Percentiles rank a stretch among this genome's conserved stretches.
Evolutionary conservation across 2,329 filamentous ascomycete species (phyloP).

Genomic region (Coccinonectria pachysandricola): DNA sequence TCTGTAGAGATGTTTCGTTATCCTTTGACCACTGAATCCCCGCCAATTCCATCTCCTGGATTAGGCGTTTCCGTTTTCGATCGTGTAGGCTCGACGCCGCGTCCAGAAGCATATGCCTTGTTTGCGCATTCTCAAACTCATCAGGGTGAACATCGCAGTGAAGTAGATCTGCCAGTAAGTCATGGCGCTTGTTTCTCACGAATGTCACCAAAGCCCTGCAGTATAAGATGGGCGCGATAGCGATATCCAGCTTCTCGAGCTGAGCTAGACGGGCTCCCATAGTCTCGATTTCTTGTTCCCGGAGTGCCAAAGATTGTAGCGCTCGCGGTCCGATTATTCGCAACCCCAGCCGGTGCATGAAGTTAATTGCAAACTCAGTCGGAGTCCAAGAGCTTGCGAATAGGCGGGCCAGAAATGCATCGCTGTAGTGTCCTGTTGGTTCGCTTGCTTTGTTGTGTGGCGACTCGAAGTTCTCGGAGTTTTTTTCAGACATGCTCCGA

Average conservation of each 20-base stretch:
- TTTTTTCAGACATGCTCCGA: not conserved
- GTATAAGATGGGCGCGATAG: conserved; percentile 53
- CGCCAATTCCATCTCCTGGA: conserved; percentile 31
- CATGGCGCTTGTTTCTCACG: conserved; percentile 44
- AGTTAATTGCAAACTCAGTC: conserved; percentile 59
- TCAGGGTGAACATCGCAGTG: conserved; percentile 44
- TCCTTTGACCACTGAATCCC: conserved; percentile 2
- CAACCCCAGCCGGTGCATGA: conserved; percentile 61
- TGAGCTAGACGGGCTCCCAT: conserved; percentile 50
- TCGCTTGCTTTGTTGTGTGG: not conserved
- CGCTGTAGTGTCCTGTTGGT: conserved; percentile 16
- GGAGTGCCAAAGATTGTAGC: conserved; percentile 64
- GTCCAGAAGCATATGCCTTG: conserved; percentile 29
- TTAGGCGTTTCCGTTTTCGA: conserved; percentile 30
- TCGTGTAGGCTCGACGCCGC: conserved; percentile 23
- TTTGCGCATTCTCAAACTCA: conserved; percentile 38
- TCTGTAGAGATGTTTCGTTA: conserved; percentile 11
- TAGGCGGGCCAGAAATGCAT: conserved; percentile 63
- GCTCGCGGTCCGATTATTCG: conserved; percentile 64
- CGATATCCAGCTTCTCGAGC: conserved; percentile 52
- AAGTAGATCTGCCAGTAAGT: conserved; percentile 35
- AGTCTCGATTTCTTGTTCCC: conserved; percentile 45
- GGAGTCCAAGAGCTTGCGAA: conserved; percentile 66
- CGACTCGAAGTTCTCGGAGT: not conserved
- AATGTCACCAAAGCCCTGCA: conserved; percentile 55